phyloP scores from a whole-genome alignment of 257 asterid genomes.

The Solanum tacnaense region DNA sequence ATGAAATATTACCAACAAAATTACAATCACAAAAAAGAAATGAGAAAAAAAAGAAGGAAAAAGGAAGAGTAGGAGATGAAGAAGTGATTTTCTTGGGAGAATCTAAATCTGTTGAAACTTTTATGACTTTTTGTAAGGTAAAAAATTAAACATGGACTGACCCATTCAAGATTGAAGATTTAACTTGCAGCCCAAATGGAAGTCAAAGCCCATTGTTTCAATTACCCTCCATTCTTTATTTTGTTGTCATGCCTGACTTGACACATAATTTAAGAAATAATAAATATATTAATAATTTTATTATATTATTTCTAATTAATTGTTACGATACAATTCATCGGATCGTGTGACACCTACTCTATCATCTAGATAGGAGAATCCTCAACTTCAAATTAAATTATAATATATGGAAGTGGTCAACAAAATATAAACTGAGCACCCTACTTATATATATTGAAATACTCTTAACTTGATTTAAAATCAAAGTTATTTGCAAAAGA shows the following conservation, averaged over 20 bases:
- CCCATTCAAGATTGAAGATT: neutral
- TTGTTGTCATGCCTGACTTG: too few relatives aligned
- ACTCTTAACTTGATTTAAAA: neutral
- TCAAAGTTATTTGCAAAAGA: neutral
- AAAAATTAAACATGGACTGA: neutral
- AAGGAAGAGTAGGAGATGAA: neutral
- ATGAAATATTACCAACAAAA: neutral
- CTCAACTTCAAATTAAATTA: neutral
- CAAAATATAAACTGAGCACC: neutral
- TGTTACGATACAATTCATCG: too few relatives aligned
- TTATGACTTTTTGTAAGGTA: neutral
- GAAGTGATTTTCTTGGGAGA: neutral
- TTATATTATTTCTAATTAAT: too few relatives aligned
- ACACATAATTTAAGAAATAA: too few relatives aligned
- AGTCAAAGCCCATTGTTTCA: neutral
- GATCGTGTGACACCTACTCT: too few relatives aligned
- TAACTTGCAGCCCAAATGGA: neutral
- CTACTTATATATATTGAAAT: too few relatives aligned
- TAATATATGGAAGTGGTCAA: neutral
- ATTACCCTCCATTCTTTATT: neutral
- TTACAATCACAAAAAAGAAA: too few relatives aligned
- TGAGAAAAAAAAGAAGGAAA: neutral
- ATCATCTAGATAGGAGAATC: neutral
- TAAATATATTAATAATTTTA: too few relatives aligned
- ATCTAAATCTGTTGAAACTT: neutral